Base-by-base conservation (phyloP, 768 basidiomycete genomes). In the Leccinum barrowsii region DNA sequence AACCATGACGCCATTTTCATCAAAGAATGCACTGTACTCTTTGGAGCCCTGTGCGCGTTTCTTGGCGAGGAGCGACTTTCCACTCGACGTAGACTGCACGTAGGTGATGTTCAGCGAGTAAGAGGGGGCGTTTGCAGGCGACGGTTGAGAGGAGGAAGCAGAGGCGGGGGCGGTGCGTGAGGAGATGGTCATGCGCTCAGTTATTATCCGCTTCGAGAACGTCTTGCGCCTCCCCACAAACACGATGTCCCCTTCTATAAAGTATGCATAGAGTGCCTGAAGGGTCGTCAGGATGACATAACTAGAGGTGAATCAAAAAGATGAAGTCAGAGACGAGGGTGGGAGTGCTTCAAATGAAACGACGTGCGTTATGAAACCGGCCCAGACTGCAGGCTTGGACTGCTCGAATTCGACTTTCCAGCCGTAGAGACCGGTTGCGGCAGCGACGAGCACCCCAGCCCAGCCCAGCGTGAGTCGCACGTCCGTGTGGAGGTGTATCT, bases 191-290 rank as follows among this genome's bases (percentile, higher is more conserved):
- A 98, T 83, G 62, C 88, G 85, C 70, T 98, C 94, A 3, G 92
- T 93, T 50, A 95, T 87, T 68, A 97, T 96, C 89, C 95, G 71
- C 72, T 92, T 93, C 15, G 90, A 90, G 61, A 96, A 85, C 15
- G 90, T 89, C 75, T 95, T 94, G 62, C 94, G 85, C 70, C 89
- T 92, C 35, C 94, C 94, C 24, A 90, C 85, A 69, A 93, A 98
- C 59, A 96, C 85, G 54, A 84, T 87, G 58, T 90, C 81, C 34
- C 88, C 86, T 70, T 95, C 93, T 57, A 95, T 73, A 62, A 92
- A 90, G 69, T 89, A 91, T n/a, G 88, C 82, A 67, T 96, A 96
- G 32, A 91, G 75, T 12, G 89, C 82, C 72, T 93, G 89, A 11
- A 86, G 68, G 26, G 81, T 70, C 3, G 89, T 91, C 60, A 98